These are phyloP conservation scores for Yamadazyma blattariae DNA, from an alignment of 1,139 yeast genomes.

Conservation along the genomic window DNA sequence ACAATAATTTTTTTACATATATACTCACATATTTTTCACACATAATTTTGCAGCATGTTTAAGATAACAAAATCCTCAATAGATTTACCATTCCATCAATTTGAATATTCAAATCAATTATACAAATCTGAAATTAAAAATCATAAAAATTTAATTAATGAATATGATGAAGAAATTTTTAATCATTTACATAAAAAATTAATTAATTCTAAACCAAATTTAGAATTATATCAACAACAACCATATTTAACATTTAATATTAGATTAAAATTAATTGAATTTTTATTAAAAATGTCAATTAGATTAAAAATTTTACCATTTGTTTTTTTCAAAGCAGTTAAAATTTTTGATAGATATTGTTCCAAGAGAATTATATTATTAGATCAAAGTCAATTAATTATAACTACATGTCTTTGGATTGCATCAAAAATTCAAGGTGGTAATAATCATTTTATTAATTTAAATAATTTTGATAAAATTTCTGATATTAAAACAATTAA, in stretches of 20 bases:
- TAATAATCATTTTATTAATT: slow-evolving; percentile 63
- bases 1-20: too few relatives aligned
- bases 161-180: slow-evolving; percentile 58
- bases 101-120: slow-evolving; percentile 47
- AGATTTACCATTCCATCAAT: slow-evolving; percentile 24
- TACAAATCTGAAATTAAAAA: slow-evolving; percentile 48
- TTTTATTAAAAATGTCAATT: slow-evolving; percentile 54
- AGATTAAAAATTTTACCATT: slow-evolving; percentile 60
- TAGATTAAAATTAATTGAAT: slow-evolving; percentile 53
- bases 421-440: slow-evolving; percentile 68
- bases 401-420: slow-evolving; percentile 66
- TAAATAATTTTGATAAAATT: slow-evolving; percentile 29
- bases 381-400: slow-evolving; percentile 61
- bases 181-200: slow-evolving; percentile 34
- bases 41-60: too few relatives aligned
- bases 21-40: too few relatives aligned
- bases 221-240: slow-evolving; percentile 57
- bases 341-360: slow-evolving; percentile 63
- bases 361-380: slow-evolving; percentile 59
- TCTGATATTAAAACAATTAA: slow-evolving; percentile 32
- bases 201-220: slow-evolving; percentile 42
- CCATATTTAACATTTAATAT: slow-evolving; percentile 56
- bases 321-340: slow-evolving; percentile 56
- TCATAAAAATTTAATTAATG: slow-evolving; percentile 47
- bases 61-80: slow-evolving; percentile 6